Conservation (phyloP, 2,329 filamentous ascomycete genomes). For the Diaporthe sp. region DNA sequence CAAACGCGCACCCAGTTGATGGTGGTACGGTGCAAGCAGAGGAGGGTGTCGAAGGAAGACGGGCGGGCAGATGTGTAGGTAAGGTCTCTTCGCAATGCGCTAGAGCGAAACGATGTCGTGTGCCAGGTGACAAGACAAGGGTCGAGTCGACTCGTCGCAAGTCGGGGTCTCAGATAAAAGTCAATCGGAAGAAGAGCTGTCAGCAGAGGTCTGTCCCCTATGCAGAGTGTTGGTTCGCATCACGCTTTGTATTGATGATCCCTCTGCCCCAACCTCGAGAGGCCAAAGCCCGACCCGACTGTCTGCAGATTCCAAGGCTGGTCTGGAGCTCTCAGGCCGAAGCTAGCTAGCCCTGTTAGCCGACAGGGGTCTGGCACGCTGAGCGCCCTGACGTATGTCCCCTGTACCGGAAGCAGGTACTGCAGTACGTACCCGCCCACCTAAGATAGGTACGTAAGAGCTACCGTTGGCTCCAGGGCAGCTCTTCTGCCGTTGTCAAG, state of each 20-base stretch:
- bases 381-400: slow-evolving; percentile 7
- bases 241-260: slow-evolving; percentile 28
- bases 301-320: slow-evolving; percentile 22
- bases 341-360: slow-evolving; percentile 20
- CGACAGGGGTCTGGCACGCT: slow-evolving; percentile 3
- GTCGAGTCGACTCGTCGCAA: slow-evolving; percentile 14
- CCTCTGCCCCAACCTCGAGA: slow-evolving; percentile 12
- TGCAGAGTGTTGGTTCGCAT: slow-evolving; percentile 27
- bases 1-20: slow-evolving; percentile 35
- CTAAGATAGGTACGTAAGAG: background rate
- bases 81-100: slow-evolving; percentile 11
- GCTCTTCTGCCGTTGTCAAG: background rate
- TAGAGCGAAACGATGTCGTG: slow-evolving; percentile 7
- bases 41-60: background rate
- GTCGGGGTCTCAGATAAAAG: slow-evolving; percentile 22
- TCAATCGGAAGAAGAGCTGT: slow-evolving; percentile 13
- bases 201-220: slow-evolving; percentile 20
- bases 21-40: slow-evolving; percentile 15
- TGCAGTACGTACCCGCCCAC: background rate
- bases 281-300: slow-evolving; percentile 16
- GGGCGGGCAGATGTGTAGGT: background rate
- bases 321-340: slow-evolving; percentile 19
- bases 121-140: slow-evolving; percentile 6
- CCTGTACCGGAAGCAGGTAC: background rate
- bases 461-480: background rate